A percentile compares a stretch with the other conserved stretches of the same genome.
These are phyloP conservation scores for Petunia axillaris DNA, from an alignment of 257 asterid species.

Conservation along the genomic window DNA sequence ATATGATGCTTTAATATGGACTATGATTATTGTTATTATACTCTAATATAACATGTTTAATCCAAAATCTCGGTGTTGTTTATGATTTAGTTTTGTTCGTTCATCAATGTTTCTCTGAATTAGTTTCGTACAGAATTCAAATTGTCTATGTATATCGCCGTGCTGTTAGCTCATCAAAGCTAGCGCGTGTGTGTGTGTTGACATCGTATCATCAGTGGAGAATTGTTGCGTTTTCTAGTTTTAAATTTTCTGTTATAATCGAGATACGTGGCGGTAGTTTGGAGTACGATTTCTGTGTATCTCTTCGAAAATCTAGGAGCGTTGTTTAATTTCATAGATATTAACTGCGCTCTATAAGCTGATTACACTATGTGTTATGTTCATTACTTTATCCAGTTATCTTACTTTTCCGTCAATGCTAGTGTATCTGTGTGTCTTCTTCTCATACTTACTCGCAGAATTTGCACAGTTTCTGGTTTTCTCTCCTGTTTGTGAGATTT, in stretches of 20 bases:
- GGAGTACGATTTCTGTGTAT: background rate
- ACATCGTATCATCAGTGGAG: background rate
- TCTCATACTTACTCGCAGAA: background rate
- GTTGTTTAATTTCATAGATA: background rate
- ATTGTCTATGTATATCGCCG: background rate
- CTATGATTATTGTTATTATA: too few relatives aligned
- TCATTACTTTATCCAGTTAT: background rate
- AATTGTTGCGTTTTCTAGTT: background rate
- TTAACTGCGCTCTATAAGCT: background rate
- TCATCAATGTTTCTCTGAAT: too few relatives aligned
- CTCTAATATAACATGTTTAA: too few relatives aligned
- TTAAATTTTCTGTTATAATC: background rate
- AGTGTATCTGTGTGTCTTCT: background rate
- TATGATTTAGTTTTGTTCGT: too few relatives aligned
- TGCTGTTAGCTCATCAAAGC: background rate
- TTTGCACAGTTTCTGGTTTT: background rate
- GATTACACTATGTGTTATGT: background rate
- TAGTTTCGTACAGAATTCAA: too few relatives aligned
- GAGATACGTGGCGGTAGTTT: background rate
- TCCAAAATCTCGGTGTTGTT: too few relatives aligned
- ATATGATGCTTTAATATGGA: too few relatives aligned
- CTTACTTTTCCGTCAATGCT: background rate
- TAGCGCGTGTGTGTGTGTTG: background rate
- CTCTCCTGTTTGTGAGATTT: conserved; percentile 4
- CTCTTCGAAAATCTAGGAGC: background rate